phyloP scores from a whole-genome alignment of 495 filamentous ascomycete genomes.

The Aspergillus hancockii region DNA sequence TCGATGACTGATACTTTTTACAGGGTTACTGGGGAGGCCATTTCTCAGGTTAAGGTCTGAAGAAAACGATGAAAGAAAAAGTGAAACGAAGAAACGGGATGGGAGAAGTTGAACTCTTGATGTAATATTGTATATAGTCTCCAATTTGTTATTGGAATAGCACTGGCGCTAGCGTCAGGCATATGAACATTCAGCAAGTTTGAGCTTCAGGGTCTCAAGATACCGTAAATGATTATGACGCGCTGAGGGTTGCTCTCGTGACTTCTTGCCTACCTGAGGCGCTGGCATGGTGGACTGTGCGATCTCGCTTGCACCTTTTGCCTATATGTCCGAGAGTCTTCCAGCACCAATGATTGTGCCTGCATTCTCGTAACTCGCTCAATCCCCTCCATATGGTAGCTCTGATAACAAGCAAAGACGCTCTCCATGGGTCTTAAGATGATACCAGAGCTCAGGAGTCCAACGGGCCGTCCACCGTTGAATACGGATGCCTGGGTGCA shows the following conservation, averaged over 20 bases:
- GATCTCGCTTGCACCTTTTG: not conserved
- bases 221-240: not conserved
- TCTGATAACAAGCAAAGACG: not conserved
- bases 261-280: not conserved
- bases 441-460: too few relatives aligned
- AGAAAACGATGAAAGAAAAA: not conserved
- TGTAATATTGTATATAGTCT: slow-evolving; percentile 9
- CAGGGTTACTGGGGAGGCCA: slow-evolving; percentile 46
- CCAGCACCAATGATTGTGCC: not conserved
- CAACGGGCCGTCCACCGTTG: too few relatives aligned
- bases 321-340: not conserved
- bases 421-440: not conserved
- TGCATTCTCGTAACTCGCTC: not conserved
- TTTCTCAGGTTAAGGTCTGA: slow-evolving; percentile 39
- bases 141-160: slow-evolving; percentile 5
- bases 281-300: not conserved
- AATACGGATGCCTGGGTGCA: not conserved
- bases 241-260: not conserved
- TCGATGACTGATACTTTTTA: slow-evolving; percentile 2
- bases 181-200: not conserved
- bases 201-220: not conserved
- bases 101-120: not conserved
- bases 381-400: not conserved
- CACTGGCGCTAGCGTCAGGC: slow-evolving; percentile 7
- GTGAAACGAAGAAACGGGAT: not conserved